A percentile compares a stretch with the other conserved stretches of the same genome.
Evolutionary conservation across 2,329 filamentous ascomycete species (phyloP).

Genomic region (Colletotrichum sp.): DNA sequence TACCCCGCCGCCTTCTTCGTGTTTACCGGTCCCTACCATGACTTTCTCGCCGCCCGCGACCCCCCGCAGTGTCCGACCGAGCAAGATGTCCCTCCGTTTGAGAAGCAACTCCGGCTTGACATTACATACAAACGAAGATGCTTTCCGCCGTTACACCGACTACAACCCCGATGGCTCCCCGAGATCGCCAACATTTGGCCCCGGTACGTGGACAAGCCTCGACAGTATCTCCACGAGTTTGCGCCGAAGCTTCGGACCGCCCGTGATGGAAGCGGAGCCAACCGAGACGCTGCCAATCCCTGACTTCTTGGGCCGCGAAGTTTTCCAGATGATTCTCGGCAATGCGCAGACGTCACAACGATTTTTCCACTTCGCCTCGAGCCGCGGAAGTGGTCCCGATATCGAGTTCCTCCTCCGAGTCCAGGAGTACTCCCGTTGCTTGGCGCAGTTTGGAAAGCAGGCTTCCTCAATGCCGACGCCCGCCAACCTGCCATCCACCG

Average conservation of each 20-base stretch:
- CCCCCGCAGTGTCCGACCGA: slow-evolving; percentile 21
- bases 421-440: slow-evolving; percentile 48
- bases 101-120: slow-evolving; percentile 53
- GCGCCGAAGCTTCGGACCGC: slow-evolving; percentile 11
- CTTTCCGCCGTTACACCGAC: slow-evolving; percentile 50
- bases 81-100: slow-evolving; percentile 32
- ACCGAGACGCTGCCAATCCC: slow-evolving; percentile 33
- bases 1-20: neutral
- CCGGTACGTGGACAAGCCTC: slow-evolving; percentile 21
- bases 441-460: slow-evolving; percentile 48
- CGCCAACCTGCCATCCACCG: slow-evolving; percentile 43
- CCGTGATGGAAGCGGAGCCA: neutral
- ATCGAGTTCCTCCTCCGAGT: slow-evolving; percentile 58
- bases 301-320: slow-evolving; percentile 54
- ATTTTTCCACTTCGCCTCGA: slow-evolving; percentile 55
- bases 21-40: neutral
- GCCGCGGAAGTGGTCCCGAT: slow-evolving; percentile 50
- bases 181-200: slow-evolving; percentile 26
- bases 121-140: slow-evolving; percentile 47
- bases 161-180: slow-evolving; percentile 46
- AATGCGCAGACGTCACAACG: slow-evolving; percentile 51
- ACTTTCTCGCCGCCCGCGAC: slow-evolving; percentile 29
- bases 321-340: slow-evolving; percentile 55
- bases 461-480: slow-evolving; percentile 44
- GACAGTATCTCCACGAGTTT: slow-evolving; percentile 22